These are phyloP conservation scores for Cryptococcus depauperatus DNA, from an alignment of 1,284 basidiomycete genomes.

Conservation along the genomic window DNA sequence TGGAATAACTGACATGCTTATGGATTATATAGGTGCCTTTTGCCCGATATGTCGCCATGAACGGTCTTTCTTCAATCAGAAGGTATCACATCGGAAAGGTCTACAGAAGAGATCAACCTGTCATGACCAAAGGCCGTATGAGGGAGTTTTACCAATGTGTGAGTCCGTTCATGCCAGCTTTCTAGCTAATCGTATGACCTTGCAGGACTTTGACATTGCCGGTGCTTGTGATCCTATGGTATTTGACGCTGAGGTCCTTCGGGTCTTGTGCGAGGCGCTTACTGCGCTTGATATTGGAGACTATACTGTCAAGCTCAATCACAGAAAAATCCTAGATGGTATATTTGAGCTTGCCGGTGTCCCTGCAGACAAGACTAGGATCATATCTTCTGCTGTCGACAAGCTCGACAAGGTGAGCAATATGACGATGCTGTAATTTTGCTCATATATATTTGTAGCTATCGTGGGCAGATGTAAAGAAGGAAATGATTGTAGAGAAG, in stretches of 20 bases:
- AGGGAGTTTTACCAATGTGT: conserved; percentile 98
- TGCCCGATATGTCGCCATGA: conserved; percentile 92
- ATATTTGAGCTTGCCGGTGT: conserved; percentile 97
- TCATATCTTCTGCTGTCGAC: conserved; percentile 88
- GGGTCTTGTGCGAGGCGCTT: conserved; percentile 72
- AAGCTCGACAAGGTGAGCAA: conserved; percentile 87
- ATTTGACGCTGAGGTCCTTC: conserved; percentile 86
- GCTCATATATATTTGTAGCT: conserved; percentile 46
- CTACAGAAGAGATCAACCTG: conserved; percentile 91
- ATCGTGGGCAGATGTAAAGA: conserved; percentile 85
- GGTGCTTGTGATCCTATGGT: conserved; percentile 94
- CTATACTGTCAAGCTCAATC: conserved; percentile 92
- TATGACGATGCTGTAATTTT: background rate
- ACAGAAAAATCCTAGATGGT: conserved; percentile 95
- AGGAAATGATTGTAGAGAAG: conserved; percentile 95
- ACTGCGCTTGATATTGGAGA: conserved; percentile 80
- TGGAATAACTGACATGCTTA: background rate
- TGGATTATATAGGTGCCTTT: conserved; percentile 59
- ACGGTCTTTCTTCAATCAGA: conserved; percentile 67
- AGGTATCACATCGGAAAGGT: conserved; percentile 98
- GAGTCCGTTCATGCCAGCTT: conserved; percentile 32
- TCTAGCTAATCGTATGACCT: conserved; percentile 8
- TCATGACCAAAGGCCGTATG: conserved; percentile 97
- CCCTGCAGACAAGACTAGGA: conserved; percentile 65
- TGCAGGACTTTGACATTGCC: conserved; percentile 90